A percentile compares a stretch with the other conserved stretches of the same genome.
These are phyloP conservation scores for Kodamaea plutei DNA, from an alignment of 1,139 yeast species.

Conservation along the genomic window DNA sequence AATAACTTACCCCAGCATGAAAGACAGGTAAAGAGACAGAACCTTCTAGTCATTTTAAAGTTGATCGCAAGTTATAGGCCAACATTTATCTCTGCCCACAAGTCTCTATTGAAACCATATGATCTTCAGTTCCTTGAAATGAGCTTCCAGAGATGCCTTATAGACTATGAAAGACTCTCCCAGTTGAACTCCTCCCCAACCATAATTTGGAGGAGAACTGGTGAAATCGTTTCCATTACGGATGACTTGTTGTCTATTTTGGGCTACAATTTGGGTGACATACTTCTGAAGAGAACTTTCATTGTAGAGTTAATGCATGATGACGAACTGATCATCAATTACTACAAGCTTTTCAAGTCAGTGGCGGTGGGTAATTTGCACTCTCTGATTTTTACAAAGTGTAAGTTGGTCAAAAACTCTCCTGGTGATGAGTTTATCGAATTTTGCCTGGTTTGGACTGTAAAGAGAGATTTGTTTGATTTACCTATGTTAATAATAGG, in stretches of 20 bases:
- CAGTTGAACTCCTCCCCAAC: constrained; percentile 63
- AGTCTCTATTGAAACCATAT: constrained; percentile 57
- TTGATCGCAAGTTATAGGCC: constrained; percentile 70
- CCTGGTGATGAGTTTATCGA: constrained; percentile 32
- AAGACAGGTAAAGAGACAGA: constrained; percentile 37
- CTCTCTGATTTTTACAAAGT: constrained; percentile 48
- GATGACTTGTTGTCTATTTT: constrained; percentile 63
- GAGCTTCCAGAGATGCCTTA: constrained; percentile 61
- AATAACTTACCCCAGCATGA: constrained; percentile 27
- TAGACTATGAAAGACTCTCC: constrained; percentile 61
- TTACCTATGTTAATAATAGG: constrained; percentile 61
- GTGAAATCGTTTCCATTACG: constrained; percentile 69
- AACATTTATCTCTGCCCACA: constrained; percentile 68
- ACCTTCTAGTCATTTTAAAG: constrained; percentile 53
- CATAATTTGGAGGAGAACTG: constrained; percentile 74
- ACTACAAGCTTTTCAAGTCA: constrained; percentile 44
- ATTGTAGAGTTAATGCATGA: constrained; percentile 49
- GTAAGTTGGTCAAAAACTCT: constrained; percentile 36
- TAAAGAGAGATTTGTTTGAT: constrained; percentile 82
- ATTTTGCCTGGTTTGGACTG: constrained; percentile 61
- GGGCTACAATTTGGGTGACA: constrained; percentile 48
- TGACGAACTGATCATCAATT: constrained; percentile 42
- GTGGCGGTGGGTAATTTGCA: constrained; percentile 49
- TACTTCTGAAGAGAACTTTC: constrained; percentile 50
- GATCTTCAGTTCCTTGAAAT: constrained; percentile 65